Conservation (phyloP, 495 filamentous ascomycete species). For the Glonium stellatum region DNA sequence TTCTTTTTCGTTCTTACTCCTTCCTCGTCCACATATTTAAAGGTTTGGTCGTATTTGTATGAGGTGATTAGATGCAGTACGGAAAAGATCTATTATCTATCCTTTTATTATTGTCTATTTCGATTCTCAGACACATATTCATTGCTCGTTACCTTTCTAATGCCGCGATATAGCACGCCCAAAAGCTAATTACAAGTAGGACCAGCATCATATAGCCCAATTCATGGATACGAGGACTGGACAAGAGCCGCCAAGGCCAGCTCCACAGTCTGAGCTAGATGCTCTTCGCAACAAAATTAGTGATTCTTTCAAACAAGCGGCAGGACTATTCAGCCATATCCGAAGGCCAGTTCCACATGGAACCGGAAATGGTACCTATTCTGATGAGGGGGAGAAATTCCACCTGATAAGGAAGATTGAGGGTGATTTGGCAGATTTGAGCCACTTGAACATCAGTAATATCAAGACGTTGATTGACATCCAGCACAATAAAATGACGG, state of each 20-base stretch:
- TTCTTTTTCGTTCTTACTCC: no score
- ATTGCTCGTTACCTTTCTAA: not conserved
- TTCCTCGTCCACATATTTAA: no score
- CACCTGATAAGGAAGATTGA: conserved; percentile 17
- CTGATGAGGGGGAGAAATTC: conserved; percentile 28
- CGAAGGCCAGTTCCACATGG: conserved; percentile 30
- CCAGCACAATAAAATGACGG: conserved; percentile 24
- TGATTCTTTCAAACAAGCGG: conserved; percentile 23
- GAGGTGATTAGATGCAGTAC: no score
- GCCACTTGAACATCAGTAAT: conserved; percentile 39
- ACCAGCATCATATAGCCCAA: not conserved
- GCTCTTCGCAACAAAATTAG: conserved; percentile 20
- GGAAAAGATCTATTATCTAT: no score
- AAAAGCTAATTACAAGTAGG: not conserved
- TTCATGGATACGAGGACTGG: conserved; percentile 12
- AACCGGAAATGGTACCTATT: conserved; percentile 36
- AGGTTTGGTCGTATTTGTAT: no score
- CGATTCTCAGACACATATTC: no score
- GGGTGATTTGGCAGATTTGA: conserved; percentile 30
- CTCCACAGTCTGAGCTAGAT: conserved; percentile 21
- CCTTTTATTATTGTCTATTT: no score
- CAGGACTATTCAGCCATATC: conserved; percentile 22
- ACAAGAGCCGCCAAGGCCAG: conserved; percentile 9
- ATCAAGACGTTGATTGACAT: conserved; percentile 44
- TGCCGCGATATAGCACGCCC: not conserved